phyloP scores from a whole-genome alignment of 2,329 filamentous ascomycete genomes.

The Chaetomium sp. region DNA sequence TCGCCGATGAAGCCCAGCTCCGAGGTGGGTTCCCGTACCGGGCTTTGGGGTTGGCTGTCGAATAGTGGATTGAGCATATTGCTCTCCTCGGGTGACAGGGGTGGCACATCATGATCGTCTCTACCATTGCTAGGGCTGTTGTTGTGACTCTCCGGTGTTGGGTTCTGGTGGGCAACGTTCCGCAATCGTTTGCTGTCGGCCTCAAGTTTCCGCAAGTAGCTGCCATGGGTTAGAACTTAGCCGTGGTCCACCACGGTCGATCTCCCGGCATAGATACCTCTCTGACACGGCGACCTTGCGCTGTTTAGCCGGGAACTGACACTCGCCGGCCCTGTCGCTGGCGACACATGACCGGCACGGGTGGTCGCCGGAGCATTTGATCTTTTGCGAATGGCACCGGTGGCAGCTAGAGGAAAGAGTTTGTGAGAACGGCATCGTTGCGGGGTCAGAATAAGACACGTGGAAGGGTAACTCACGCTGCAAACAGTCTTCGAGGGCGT shows the following conservation, averaged over 20 bases:
- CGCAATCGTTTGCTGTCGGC: neutral
- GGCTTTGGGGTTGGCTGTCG: neutral
- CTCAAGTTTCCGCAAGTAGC: neutral
- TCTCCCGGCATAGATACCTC: neutral
- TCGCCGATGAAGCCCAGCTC: neutral
- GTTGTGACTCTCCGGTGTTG: neutral
- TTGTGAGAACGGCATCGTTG: no score
- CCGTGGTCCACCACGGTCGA: no score
- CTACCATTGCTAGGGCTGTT: neutral
- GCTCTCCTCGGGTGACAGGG: neutral
- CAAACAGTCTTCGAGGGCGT: neutral
- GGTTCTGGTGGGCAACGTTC: neutral
- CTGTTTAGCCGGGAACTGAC: neutral
- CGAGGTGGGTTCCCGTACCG: neutral
- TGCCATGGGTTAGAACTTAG: no score
- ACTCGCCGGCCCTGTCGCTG: neutral
- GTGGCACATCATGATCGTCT: neutral
- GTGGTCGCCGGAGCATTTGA: constrained; percentile 1
- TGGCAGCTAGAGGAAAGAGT: no score
- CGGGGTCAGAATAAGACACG: no score
- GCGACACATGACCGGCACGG: constrained; percentile 3
- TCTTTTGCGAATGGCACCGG: constrained; percentile 1
- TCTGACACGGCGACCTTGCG: neutral
- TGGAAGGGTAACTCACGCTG: no score
- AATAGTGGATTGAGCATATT: neutral